A percentile compares a stretch with the other conserved stretches of the same genome.
These are phyloP conservation scores for Amanita thiersii DNA, from an alignment of 768 basidiomycete genomes.

Conservation along the genomic window DNA sequence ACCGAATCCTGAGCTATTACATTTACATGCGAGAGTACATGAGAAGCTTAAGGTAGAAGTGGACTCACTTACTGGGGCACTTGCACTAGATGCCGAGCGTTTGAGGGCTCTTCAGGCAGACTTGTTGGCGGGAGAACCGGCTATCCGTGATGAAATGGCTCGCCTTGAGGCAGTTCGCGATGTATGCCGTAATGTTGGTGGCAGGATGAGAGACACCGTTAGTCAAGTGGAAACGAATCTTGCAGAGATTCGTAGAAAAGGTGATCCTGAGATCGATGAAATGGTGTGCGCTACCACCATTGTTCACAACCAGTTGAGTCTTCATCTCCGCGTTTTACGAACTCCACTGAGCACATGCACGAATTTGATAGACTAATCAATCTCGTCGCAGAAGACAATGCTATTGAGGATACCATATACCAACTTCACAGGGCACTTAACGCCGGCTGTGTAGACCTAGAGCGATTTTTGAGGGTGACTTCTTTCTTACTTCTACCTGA, in stretches of 20 bases:
- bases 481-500: slow-evolving; percentile 10
- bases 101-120: slow-evolving; percentile 78
- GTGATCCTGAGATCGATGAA: slow-evolving; percentile 93
- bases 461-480: slow-evolving; percentile 85
- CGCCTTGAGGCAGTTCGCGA: slow-evolving; percentile 87
- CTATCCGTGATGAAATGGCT: slow-evolving; percentile 94
- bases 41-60: slow-evolving; percentile 67
- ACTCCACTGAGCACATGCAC: slow-evolving; percentile 9
- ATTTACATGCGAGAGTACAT: slow-evolving; percentile 70
- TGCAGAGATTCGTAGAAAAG: slow-evolving; percentile 69
- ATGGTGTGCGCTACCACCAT: slow-evolving; percentile 92
- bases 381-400: slow-evolving; percentile 98
- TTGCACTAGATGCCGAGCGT: slow-evolving; percentile 61
- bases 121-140: slow-evolving; percentile 84
- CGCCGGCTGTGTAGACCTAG: slow-evolving; percentile 85
- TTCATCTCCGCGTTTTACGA: slow-evolving; percentile 9
- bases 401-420: slow-evolving; percentile 97
- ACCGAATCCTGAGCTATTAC: slow-evolving; percentile 83
- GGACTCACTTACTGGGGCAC: slow-evolving; percentile 55
- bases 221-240: slow-evolving; percentile 65
- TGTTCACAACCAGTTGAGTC: slow-evolving; percentile 88
- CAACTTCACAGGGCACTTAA: slow-evolving; percentile 93
- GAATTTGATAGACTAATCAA: slow-evolving; percentile 66
- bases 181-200: slow-evolving; percentile 77
- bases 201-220: slow-evolving; percentile 56